Evolutionary conservation across 495 filamentous ascomycete genomes (phyloP).

Genomic region (Usnea hakonensis): DNA sequence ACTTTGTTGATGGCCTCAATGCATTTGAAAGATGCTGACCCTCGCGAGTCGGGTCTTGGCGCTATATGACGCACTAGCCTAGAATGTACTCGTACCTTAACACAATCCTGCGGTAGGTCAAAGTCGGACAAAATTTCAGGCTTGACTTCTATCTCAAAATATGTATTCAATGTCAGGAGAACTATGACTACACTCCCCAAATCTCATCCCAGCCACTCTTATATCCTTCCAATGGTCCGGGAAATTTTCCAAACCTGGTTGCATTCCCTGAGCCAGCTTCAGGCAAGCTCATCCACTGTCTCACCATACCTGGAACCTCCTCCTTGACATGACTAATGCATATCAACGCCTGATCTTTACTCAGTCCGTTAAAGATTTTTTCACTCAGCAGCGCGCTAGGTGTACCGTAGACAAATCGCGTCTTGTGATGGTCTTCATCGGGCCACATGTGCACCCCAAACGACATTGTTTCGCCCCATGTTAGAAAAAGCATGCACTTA

Average conservation of each 20-base stretch:
- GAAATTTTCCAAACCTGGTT: slow-evolving; percentile 50
- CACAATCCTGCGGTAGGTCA: too few species aligned
- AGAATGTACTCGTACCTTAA: neutral
- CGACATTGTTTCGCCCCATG: slow-evolving; percentile 41
- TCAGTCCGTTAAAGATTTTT: slow-evolving; percentile 37
- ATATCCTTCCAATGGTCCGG: slow-evolving; percentile 48
- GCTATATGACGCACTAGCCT: neutral
- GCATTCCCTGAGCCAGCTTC: slow-evolving; percentile 47
- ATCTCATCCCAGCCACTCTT: slow-evolving; percentile 50
- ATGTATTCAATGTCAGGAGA: neutral
- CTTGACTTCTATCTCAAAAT: neutral
- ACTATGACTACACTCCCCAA: slow-evolving; percentile 38
- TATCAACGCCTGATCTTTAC: slow-evolving; percentile 65
- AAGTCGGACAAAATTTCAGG: neutral
- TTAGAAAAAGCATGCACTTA: slow-evolving; percentile 73
- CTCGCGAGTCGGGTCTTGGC: neutral
- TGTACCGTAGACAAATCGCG: neutral
- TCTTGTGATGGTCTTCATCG: neutral
- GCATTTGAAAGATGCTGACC: neutral
- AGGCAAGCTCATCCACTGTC: slow-evolving; percentile 75
- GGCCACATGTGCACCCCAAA: slow-evolving; percentile 23
- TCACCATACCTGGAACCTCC: slow-evolving; percentile 73
- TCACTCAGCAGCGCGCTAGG: neutral
- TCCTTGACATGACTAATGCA: slow-evolving; percentile 84
- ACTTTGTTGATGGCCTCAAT: neutral